These are phyloP conservation scores for Verticillium dahliae DNA, from an alignment of 2,329 filamentous ascomycete genomes.

Conservation along the genomic window DNA sequence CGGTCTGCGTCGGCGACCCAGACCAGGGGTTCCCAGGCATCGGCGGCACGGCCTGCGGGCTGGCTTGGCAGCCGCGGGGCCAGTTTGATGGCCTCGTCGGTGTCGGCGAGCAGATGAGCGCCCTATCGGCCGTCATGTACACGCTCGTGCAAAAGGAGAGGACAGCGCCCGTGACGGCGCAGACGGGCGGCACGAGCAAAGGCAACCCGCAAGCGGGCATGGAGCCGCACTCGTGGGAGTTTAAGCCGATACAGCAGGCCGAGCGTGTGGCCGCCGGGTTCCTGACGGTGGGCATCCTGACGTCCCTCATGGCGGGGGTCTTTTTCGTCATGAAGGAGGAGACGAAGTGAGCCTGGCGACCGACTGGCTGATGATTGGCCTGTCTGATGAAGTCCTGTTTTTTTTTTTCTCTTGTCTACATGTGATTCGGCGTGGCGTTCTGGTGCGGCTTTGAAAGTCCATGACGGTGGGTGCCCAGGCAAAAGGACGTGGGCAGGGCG, in stretches of 20 bases:
- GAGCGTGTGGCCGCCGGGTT: slow-evolving; percentile 52
- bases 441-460: not conserved
- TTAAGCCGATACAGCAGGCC: slow-evolving; percentile 36
- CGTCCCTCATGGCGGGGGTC: slow-evolving; percentile 42
- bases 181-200: slow-evolving; percentile 52
- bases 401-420: too few species aligned
- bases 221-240: slow-evolving; percentile 17
- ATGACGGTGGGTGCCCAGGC: not conserved
- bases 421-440: not conserved
- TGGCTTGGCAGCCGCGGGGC: slow-evolving; percentile 49
- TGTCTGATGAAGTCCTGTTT: too few species aligned
- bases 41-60: slow-evolving; percentile 58
- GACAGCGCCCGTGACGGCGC: slow-evolving; percentile 40
- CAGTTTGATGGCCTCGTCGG: slow-evolving; percentile 54
- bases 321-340: slow-evolving; percentile 37
- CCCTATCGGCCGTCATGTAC: slow-evolving; percentile 56
- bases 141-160: slow-evolving; percentile 39
- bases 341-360: not conserved
- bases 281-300: slow-evolving; percentile 41
- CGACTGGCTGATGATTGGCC: not conserved
- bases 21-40: slow-evolving; percentile 39
- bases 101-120: slow-evolving; percentile 66
- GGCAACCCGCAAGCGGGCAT: slow-evolving; percentile 42
- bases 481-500: not conserved
- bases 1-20: slow-evolving; percentile 41